Base-by-base conservation (phyloP, 2,329 filamentous ascomycete genomes). In the Talaromyces sp. region DNA sequence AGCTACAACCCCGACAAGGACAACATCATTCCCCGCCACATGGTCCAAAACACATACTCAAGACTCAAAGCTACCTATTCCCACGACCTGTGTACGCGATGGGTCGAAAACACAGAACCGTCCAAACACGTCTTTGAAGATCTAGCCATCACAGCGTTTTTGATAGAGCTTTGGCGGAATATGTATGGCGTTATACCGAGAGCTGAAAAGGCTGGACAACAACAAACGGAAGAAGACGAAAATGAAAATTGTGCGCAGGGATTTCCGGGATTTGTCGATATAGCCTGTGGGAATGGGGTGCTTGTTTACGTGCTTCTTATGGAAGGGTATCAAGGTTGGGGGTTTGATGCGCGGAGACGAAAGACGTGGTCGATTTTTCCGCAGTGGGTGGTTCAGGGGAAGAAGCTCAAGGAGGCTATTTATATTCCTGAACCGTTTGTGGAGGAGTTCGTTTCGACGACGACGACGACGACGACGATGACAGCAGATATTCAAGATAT, bases 121-220 rank as follows among this genome's bases (percentile, higher is more conserved):
- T 79, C 79, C 15, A 99, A 97, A 71, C 92, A 97, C 69, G 91
- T 97, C 2, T 97, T 97, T 72, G 94, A 99, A 70, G 93, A 97
- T 69, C 76, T 99, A 19, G 83, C 85, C 3, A 97, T 99, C 62
- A 89, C 93, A 0, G 89, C 93, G 0, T 99, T 97, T 66, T 77
- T 97, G 53, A 89, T 97, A 25, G 92, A 97, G 76, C 77, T 97
- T 2, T 99, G 94, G 94, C 75, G 78, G 11, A 84, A 88, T 59
- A 93, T 96, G 86, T 97, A 97, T 70, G 70, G 70, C 0, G 65
- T 64, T 15, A 59, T 62, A 2, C 68, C 67, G 2, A 48, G 53
- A 0, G 63, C 61, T 9, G 66, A 69, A 36, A 61, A 60, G 6
- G 59, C 54, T 9, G 19, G 50, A 1, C 11, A 15, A 17, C 51